Base-by-base conservation (phyloP, 2,329 filamentous ascomycete genomes). In the Beauveria varroae region DNA sequence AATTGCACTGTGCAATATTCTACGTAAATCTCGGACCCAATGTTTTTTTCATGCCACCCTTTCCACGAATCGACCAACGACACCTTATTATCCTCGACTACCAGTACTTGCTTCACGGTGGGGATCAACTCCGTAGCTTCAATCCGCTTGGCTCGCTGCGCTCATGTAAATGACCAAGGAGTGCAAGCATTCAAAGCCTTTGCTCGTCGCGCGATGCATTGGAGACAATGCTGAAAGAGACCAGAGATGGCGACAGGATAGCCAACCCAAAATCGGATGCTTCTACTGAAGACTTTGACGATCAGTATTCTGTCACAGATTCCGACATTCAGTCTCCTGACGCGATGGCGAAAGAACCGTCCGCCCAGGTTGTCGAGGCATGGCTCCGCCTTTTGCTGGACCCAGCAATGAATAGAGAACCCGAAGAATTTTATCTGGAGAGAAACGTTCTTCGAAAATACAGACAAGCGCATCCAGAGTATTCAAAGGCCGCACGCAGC, bases 371-470 rank as follows among this genome's bases (percentile, higher is more conserved):
- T 18, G 62, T 63, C n/a, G 41, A 24, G 24, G 5, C 51, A 37
- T 63, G 62, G 62, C 53, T 63, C 34, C 46, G 34, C 30, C 44
- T 57, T 14, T 24, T 61, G 46, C 34, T 63, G 44, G 57, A 56
- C 26, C 57, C 57, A 3, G 57, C 43, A 5, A 51, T 63, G 46
- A 44, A 67, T 40, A 65, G 68, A 1, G 69, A 72, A 18, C 71
- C 70, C 0, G 65, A 67, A 22, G 69, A 72, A 3, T 69, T 69
- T 37, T 68, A 62, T 50, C 57, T 60, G 37, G 71, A 73, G 60
- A 53, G 65, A n/a, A 58, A 62, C 1, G 58, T 66, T 3, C 61
- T 69, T 3, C 64, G 66, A 20, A 64, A 65, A 16, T 67, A 67
- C 18, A 66, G 69, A 18, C 61, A 66, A 1, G 64, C 44, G 7